Percentiles rank a stretch among this genome's conserved stretches.
Conservation (phyloP, 768 basidiomycete species). For the Pisolithus microcarpus region DNA sequence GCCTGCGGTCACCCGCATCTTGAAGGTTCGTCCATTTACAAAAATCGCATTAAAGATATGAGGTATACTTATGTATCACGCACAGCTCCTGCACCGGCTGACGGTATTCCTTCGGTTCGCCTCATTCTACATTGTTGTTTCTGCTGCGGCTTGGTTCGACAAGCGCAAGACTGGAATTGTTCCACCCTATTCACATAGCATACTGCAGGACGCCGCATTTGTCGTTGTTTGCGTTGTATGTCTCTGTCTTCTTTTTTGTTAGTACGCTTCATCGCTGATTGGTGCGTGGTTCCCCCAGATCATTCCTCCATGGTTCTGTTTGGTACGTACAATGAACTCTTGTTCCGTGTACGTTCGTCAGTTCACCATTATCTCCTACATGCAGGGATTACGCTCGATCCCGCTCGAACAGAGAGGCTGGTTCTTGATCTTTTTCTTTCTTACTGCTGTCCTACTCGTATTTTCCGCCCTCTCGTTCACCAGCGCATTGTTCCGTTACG, state of each 20-base stretch:
- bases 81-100: slow-evolving; percentile 41
- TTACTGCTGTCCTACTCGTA: too few relatives aligned
- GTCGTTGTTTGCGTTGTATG: slow-evolving; percentile 36
- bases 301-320: slow-evolving; percentile 39
- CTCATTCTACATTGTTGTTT: slow-evolving; percentile 42
- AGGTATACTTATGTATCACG: not conserved
- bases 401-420: too few relatives aligned
- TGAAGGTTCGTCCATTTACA: slow-evolving; percentile 33
- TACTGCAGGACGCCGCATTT: slow-evolving; percentile 37
- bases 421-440: too few relatives aligned
- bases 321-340: slow-evolving; percentile 27
- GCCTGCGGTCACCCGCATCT: slow-evolving; percentile 35
- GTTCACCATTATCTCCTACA: not conserved
- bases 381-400: slow-evolving; percentile 44
- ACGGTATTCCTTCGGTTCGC: slow-evolving; percentile 43
- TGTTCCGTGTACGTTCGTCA: not conserved
- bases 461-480: too few relatives aligned
- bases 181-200: slow-evolving; percentile 26
- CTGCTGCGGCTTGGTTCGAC: slow-evolving; percentile 43
- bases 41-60: not conserved
- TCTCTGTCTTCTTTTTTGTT: not conserved
- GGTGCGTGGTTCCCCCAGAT: slow-evolving; percentile 22
- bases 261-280: not conserved
- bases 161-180: slow-evolving; percentile 36
- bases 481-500: too few relatives aligned